A percentile compares a stretch with the other conserved stretches of the same genome.
phyloP scores from a whole-genome alignment of 352 stramenopile species.

The Blastocystis hominis region DNA sequence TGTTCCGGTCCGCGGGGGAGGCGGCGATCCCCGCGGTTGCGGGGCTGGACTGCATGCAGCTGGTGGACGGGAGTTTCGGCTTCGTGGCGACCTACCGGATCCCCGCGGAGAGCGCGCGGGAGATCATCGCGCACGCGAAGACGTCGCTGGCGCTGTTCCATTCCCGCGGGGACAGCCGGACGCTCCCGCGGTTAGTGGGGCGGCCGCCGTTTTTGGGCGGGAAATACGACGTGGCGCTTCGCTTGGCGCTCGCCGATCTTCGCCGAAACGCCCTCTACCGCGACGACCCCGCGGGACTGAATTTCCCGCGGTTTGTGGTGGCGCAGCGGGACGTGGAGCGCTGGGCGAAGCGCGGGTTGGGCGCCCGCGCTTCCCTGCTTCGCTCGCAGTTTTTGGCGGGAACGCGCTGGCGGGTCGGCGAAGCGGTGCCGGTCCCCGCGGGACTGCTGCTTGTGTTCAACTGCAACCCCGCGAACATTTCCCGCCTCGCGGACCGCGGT shows the following conservation, averaged over 20 bases:
- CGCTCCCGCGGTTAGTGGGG: not conserved
- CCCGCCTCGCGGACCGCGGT: constrained; percentile 1
- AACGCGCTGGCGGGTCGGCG: not conserved
- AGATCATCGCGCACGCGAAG: not conserved
- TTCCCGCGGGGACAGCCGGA: not conserved
- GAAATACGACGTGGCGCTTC: not conserved
- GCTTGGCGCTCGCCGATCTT: not conserved
- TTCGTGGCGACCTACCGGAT: not conserved
- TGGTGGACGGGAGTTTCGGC: constrained; percentile 13
- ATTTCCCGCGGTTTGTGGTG: not conserved
- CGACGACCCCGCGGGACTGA: not conserved
- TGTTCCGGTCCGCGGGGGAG: not conserved
- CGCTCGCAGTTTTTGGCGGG: not conserved
- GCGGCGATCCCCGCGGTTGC: not conserved
- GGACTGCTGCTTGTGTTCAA: not conserved
- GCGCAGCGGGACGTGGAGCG: not conserved
- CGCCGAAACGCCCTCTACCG: not conserved
- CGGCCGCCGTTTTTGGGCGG: no score
- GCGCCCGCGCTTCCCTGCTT: not conserved
- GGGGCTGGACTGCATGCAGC: not conserved
- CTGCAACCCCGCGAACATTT: constrained; percentile 1
- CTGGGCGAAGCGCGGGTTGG: not conserved
- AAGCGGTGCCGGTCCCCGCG: not conserved
- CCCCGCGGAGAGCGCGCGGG: not conserved
- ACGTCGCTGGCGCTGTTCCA: not conserved